These are phyloP conservation scores for Leavenworthia alabamica DNA, from an alignment of 345 rosid genomes.

Conservation along the genomic window DNA sequence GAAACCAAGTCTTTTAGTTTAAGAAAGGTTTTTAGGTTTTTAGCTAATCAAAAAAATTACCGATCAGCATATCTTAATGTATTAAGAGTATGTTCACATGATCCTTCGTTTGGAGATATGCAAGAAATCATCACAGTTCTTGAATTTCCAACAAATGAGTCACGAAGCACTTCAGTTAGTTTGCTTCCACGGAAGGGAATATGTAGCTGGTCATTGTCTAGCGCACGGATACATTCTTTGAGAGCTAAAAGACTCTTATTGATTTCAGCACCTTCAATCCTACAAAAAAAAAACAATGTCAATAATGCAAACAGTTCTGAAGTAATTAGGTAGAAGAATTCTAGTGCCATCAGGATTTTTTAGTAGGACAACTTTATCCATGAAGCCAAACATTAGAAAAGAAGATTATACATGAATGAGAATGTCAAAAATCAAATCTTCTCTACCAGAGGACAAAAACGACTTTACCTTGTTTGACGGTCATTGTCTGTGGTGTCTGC, in stretches of 20 bases:
- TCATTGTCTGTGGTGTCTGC: conserved; percentile 99
- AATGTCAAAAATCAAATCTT: not conserved
- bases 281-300: conserved; percentile 17
- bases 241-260: conserved; percentile 96
- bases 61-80: conserved; percentile 95
- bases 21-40: not conserved
- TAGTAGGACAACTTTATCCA: not conserved
- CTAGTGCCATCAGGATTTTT: not conserved
- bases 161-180: conserved; percentile 95
- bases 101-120: conserved; percentile 94
- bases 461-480: conserved; percentile 80
- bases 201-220: conserved; percentile 93
- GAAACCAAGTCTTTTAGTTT: not conserved
- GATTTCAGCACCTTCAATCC: conserved; percentile 94
- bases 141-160: conserved; percentile 93
- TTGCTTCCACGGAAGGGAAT: conserved; percentile 96
- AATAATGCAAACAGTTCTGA: not conserved
- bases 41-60: conserved; percentile 34
- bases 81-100: conserved; percentile 91
- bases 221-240: conserved; percentile 94
- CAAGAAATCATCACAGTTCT: conserved; percentile 96
- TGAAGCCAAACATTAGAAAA: not conserved
- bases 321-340: not conserved
- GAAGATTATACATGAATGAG: not conserved
- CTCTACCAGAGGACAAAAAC: not conserved